phyloP scores from a whole-genome alignment of 2,329 filamentous ascomycete species.

The Ceratocystis smalleyi region DNA sequence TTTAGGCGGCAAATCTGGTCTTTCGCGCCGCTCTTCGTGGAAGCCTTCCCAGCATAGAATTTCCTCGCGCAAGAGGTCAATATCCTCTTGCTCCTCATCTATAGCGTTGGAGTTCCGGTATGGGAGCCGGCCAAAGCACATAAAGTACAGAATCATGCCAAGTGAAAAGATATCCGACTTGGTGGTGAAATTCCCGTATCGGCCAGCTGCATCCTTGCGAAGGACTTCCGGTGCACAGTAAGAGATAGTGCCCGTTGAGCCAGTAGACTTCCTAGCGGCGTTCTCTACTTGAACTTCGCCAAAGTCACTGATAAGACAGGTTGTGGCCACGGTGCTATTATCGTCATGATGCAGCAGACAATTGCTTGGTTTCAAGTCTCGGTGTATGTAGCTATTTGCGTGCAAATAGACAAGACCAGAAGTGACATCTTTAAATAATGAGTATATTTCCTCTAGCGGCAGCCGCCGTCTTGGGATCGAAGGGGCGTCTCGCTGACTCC shows the following conservation, averaged over 20 bases:
- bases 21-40: slow-evolving; percentile 54
- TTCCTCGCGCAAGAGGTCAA: slow-evolving; percentile 70
- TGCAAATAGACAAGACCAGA: slow-evolving; percentile 84
- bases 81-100: slow-evolving; percentile 81
- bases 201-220: slow-evolving; percentile 49
- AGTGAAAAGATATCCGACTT: slow-evolving; percentile 98
- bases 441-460: slow-evolving; percentile 85
- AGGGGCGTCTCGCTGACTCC: slow-evolving; percentile 53
- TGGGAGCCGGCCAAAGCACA: slow-evolving; percentile 83
- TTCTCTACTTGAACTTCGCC: slow-evolving; percentile 86
- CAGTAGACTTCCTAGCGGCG: slow-evolving; percentile 69
- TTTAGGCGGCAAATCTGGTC: slow-evolving; percentile 70
- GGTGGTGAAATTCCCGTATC: slow-evolving; percentile 82
- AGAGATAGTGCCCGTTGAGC: slow-evolving; percentile 88
- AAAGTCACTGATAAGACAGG: slow-evolving; percentile 90
- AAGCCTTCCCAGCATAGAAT: slow-evolving; percentile 82
- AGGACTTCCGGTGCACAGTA: slow-evolving; percentile 95
- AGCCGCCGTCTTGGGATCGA: slow-evolving; percentile 34
- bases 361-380: slow-evolving; percentile 91
- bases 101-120: slow-evolving; percentile 71
- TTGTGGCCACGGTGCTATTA: slow-evolving; percentile 36
- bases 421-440: slow-evolving; percentile 89
- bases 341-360: slow-evolving; percentile 72
- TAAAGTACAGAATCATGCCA: slow-evolving; percentile 96
- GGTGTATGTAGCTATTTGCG: slow-evolving; percentile 81